phyloP scores from a whole-genome alignment of 176 grass and related monocot genomes.

The Lolium multiflorum region DNA sequence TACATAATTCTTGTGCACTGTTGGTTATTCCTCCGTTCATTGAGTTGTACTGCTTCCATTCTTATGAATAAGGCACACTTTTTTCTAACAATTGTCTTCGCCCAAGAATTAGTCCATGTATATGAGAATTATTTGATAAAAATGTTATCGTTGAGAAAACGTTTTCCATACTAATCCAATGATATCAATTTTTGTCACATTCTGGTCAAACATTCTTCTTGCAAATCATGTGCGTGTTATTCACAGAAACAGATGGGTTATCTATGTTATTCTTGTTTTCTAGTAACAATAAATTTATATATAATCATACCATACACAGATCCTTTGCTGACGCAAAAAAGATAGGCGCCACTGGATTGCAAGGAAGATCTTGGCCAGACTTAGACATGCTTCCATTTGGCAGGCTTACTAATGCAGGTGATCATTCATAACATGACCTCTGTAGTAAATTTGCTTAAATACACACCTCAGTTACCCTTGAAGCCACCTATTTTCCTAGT shows the following conservation, averaged over 20 bases:
- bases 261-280: too few species aligned
- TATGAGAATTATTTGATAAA: too few species aligned
- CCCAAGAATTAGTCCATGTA: too few species aligned
- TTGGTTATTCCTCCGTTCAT: background rate
- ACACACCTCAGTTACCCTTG: background rate
- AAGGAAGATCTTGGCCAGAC: conserved; percentile 89
- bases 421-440: background rate
- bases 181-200: too few species aligned
- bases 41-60: background rate
- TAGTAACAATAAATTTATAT: conserved; percentile 1
- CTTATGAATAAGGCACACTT: too few species aligned
- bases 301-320: conserved; percentile 44
- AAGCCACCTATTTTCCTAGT: background rate
- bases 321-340: conserved; percentile 71
- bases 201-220: too few species aligned
- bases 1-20: background rate
- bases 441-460: background rate
- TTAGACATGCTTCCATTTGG: conserved; percentile 97
- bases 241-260: too few species aligned
- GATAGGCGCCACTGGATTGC: conserved; percentile 70
- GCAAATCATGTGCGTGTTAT: too few species aligned
- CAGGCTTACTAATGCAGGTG: conserved; percentile 84
- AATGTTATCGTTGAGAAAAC: too few species aligned
- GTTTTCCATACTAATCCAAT: too few species aligned
- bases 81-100: too few species aligned